Base-by-base conservation (phyloP, 495 filamentous ascomycete species). In the Cercophora samala region DNA sequence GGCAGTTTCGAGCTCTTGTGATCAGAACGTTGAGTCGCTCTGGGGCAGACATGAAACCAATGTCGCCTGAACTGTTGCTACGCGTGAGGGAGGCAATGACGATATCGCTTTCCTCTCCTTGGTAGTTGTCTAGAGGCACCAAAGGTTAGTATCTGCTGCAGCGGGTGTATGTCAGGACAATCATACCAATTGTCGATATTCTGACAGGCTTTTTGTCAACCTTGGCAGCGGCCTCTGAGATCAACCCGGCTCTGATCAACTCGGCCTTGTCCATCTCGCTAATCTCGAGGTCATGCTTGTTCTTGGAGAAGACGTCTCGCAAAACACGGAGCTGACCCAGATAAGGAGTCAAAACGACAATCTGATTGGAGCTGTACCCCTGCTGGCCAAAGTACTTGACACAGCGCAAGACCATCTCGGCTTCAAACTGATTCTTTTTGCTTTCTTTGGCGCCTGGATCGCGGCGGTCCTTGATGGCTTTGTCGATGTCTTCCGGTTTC, bases 21-120 rank as follows among this genome's bases (percentile, higher is more conserved):
- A 93, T 73, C 0, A 93, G 79, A 0, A 94, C 91, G 65, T 92
- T 93, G 1, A 93, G 66, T 8, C 91, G 79, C 69, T 94, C 81
- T 0, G 87, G 86, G 0, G 86, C 77, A 11, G 81, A 67, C 88
- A 94, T 91, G 75, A 94, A 94, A 0, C 91, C 91, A 46, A 92
- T 90, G 51, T 92, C 88, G 0, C 84, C 80, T 0, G 65, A 64
- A 1, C 75, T 66, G 68, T 93, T 94, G 72, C 89, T 89, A 13
- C 91, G 79, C 0, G 89, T 91, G 5, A 93, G 73, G 0, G 84
- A 86, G 0, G 76, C 87, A 42, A 94, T 81, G 1, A 93, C 89
- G 25, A 93, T 90, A 5, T 93, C 85, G 60, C 86, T 89, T 66
- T 94, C 91, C 68, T 94, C 90, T 3, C 91, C 91, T 74, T 93